Evolutionary conservation across 2,329 filamentous ascomycete genomes (phyloP), one percentile per base, ranked within the genome.

Genomic region (Penicillium italicum): DNA sequence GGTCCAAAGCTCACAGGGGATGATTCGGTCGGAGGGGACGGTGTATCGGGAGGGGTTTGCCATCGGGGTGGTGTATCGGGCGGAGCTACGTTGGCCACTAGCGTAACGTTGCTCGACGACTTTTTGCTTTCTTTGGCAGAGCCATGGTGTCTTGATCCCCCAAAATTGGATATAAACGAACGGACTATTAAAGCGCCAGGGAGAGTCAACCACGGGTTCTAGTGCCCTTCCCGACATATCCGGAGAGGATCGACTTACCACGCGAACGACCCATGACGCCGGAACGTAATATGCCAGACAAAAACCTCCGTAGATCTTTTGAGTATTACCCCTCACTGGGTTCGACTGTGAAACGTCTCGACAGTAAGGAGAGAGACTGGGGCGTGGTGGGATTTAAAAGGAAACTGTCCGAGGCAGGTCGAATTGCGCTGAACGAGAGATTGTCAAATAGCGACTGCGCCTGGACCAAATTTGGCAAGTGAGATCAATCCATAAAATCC

Each of bases 91-190:
- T 51, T 45, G 48, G 36, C 5, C 16, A 26, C 53, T 9, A 63
- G 61, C 5, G 63, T 61, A 24, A 63, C 53, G 59, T 62, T 53
- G 59, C 50, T 55, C 50, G 63, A 62, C 43, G 62, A 66, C 53
- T 72, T 71, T 45, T 72, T 70, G 66, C 51, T 72, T 69, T 65
- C 72, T 70, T 63, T 75, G 63, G 60, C 67, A 57, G 69, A 75
- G 65, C 56, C 58, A 49, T 57, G 56, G 41, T 59, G 60, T 44
- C 52, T 63, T 3, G 68, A 67, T 37, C 73, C 71, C 59, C 74
- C 71, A 58, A 77, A 76, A 31, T 70, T 78, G 63, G 89, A 91
- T 83, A 95, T 93, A 76, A 95, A 95, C 66, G 90, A 95, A 66
- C 91, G 81, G 55, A 96, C 91, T 95, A 74, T 14, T 11, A 14